These are phyloP conservation scores for Globisporangium irregulare DNA, from an alignment of 352 stramenopile genomes.

Conservation along the genomic window DNA sequence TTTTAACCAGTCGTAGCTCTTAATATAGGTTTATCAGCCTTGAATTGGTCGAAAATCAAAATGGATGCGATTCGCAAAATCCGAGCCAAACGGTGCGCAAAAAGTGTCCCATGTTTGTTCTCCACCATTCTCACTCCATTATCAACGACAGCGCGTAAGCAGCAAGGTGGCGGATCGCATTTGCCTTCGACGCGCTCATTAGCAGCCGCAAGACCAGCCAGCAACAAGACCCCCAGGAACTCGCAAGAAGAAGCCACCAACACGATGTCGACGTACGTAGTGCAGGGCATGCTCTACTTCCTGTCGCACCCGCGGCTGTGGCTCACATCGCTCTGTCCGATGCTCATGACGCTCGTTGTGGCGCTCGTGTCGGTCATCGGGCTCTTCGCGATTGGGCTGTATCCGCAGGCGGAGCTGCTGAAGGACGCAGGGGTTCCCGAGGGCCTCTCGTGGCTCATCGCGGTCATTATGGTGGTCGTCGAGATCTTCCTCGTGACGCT, in stretches of 20 bases:
- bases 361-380: slow-evolving; percentile 38
- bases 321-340: slow-evolving; percentile 46
- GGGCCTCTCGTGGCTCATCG: slow-evolving; percentile 55
- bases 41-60: not conserved
- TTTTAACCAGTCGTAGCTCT: not conserved
- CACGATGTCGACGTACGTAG: slow-evolving; percentile 52
- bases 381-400: slow-evolving; percentile 42
- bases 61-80: not conserved
- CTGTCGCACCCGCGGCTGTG: slow-evolving; percentile 56
- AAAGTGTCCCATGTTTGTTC: not conserved
- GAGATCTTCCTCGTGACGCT: slow-evolving; percentile 74
- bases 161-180: not conserved
- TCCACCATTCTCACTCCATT: not conserved
- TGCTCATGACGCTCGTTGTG: slow-evolving; percentile 57
- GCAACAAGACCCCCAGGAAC: not conserved
- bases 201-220: not conserved
- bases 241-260: not conserved
- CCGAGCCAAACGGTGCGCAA: not conserved
- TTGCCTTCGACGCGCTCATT: not conserved
- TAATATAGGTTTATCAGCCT: not conserved
- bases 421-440: slow-evolving; percentile 31
- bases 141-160: not conserved
- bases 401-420: slow-evolving; percentile 44
- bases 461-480: slow-evolving; percentile 54
- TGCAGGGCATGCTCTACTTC: slow-evolving; percentile 56